Percentiles rank a stretch among this genome's conserved stretches.
Conservation (phyloP, 352 stramenopile genomes). For the Globisporangium polare region DNA sequence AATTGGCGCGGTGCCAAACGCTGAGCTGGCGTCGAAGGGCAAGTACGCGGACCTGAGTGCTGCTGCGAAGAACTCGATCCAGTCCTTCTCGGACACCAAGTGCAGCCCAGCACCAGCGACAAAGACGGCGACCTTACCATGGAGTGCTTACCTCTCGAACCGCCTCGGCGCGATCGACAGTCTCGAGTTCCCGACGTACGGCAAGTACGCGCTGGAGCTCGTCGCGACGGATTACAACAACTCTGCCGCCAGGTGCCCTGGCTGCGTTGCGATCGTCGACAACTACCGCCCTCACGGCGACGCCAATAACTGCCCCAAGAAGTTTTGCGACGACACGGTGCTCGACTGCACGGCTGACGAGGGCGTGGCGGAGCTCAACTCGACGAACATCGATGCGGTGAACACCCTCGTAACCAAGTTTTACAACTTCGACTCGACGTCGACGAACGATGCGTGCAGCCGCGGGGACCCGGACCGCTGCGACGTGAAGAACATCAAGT, state of each 20-base stretch:
- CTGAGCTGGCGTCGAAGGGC: background rate
- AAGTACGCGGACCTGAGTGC: background rate
- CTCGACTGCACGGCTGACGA: constrained; percentile 3
- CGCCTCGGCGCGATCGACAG: constrained; percentile 29
- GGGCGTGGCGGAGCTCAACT: constrained; percentile 23
- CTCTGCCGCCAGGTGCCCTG: constrained; percentile 27
- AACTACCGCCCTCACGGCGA: constrained; percentile 31
- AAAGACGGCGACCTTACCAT: constrained; percentile 19
- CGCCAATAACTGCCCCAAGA: constrained; percentile 30
- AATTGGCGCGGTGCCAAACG: background rate
- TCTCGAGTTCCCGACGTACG: constrained; percentile 35
- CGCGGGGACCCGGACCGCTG: constrained; percentile 26
- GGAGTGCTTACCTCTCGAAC: constrained; percentile 43
- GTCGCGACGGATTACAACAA: constrained; percentile 46
- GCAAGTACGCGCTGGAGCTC: constrained; percentile 50
- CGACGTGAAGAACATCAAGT: constrained; percentile 20
- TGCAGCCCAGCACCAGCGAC: too few species aligned
- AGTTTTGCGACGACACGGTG: constrained; percentile 33
- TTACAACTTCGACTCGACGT: constrained; percentile 33
- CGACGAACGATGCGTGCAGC: constrained; percentile 48
- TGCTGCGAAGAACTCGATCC: background rate
- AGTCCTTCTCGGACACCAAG: background rate
- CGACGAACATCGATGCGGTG: constrained; percentile 24
- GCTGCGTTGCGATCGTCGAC: constrained; percentile 54
- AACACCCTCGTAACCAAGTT: constrained; percentile 21